A percentile compares a stretch with the other conserved stretches of the same genome.
Evolutionary conservation across 2,329 filamentous ascomycete genomes (phyloP).

Genomic region (Trichoderma breve): DNA sequence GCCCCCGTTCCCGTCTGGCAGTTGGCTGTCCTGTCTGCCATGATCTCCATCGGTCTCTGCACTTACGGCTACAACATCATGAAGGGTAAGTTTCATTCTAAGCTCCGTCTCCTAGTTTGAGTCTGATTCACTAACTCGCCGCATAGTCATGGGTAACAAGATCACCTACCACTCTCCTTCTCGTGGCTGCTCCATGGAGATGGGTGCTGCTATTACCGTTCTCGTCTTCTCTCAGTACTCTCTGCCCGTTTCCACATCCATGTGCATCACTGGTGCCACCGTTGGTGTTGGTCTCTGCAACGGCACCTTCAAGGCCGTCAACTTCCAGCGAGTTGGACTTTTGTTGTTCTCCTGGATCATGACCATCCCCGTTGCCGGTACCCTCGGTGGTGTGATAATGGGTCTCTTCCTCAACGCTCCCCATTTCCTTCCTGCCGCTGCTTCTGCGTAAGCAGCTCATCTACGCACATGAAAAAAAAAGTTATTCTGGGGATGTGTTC

Average conservation of each 20-base stretch:
- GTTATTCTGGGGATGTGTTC: too few relatives aligned
- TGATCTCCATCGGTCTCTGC: slow-evolving; percentile 64
- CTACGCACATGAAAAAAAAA: background rate
- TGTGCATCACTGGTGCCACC: slow-evolving; percentile 79
- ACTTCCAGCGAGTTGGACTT: slow-evolving; percentile 70
- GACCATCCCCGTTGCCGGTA: slow-evolving; percentile 44
- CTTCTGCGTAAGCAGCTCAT: background rate
- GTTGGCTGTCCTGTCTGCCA: slow-evolving; percentile 64
- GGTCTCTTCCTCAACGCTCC: slow-evolving; percentile 42
- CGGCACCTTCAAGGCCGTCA: slow-evolving; percentile 67
- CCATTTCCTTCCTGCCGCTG: slow-evolving; percentile 26
- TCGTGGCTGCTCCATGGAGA: slow-evolving; percentile 69
- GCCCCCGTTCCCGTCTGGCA: slow-evolving; percentile 72
- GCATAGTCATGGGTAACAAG: slow-evolving; percentile 73
- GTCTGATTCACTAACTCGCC: background rate
- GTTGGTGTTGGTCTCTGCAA: slow-evolving; percentile 78
- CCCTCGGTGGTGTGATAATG: slow-evolving; percentile 42
- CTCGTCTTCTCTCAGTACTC: slow-evolving; percentile 73
- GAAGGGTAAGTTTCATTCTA: slow-evolving; percentile 57
- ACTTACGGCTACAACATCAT: slow-evolving; percentile 84
- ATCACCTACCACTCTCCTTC: slow-evolving; percentile 66
- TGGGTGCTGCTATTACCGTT: slow-evolving; percentile 75
- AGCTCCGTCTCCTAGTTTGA: background rate
- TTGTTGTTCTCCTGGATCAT: slow-evolving; percentile 61
- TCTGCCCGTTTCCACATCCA: slow-evolving; percentile 72